Evolutionary conservation across 306 rosid genomes (phyloP).

Genomic region (Trifolium fragiferum): DNA sequence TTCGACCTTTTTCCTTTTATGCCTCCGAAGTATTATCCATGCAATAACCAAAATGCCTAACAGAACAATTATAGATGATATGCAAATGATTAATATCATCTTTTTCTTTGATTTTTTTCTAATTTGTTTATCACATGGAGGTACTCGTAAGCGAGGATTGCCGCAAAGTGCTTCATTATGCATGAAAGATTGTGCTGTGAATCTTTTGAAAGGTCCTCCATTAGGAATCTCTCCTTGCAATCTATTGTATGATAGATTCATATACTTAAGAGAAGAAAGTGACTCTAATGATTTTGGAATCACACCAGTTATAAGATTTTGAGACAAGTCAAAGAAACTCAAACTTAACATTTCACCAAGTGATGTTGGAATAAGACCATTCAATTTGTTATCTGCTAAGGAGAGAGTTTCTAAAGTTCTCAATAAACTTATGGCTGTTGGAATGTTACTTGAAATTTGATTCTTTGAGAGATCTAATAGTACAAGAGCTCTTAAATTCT

Average conservation of each 20-base stretch:
- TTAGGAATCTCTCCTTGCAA: slow-evolving; percentile 46
- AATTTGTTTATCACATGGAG: slow-evolving; percentile 31
- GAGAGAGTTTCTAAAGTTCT: slow-evolving; percentile 32
- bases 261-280: slow-evolving; percentile 27
- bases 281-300: slow-evolving; percentile 47
- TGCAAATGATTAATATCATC: neutral
- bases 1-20: neutral
- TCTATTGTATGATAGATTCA: slow-evolving; percentile 45
- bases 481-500: slow-evolving; percentile 18
- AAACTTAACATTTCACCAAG: slow-evolving; percentile 36
- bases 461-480: slow-evolving; percentile 34
- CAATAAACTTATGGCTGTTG: slow-evolving; percentile 25
- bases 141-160: slow-evolving; percentile 32
- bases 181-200: slow-evolving; percentile 41
- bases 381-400: slow-evolving; percentile 37
- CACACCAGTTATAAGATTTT: slow-evolving; percentile 36
- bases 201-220: slow-evolving; percentile 35
- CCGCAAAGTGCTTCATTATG: slow-evolving; percentile 47
- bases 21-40: neutral
- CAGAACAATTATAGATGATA: neutral
- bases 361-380: slow-evolving; percentile 43
- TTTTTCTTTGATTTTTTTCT: neutral
- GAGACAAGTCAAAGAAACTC: slow-evolving; percentile 35
- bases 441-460: slow-evolving; percentile 39
- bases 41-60: neutral